Evolutionary conservation across 352 stramenopile genomes (phyloP).

Genomic region (Poterioochromonas sp.): DNA sequence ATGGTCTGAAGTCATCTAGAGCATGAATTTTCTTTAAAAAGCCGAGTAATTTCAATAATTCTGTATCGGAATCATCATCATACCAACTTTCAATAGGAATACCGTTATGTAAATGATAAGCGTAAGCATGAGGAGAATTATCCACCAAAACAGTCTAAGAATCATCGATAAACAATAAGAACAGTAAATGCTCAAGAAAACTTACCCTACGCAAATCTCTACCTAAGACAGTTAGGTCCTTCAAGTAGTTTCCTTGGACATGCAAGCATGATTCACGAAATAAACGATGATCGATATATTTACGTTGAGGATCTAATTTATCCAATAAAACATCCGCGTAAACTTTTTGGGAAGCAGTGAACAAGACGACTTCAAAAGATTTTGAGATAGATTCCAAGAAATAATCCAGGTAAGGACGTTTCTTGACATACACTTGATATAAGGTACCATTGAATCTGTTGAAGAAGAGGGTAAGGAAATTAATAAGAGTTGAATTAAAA

Average conservation of each 20-base stretch:
- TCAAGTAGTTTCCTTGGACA: conserved; percentile 96
- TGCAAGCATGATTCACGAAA: conserved; percentile 88
- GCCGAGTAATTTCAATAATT: conserved; percentile 86
- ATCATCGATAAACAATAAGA: conserved; percentile 1
- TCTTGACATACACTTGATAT: conserved; percentile 90
- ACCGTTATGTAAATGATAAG: conserved; percentile 92
- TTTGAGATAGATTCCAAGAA: conserved; percentile 82
- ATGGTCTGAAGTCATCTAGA: conserved; percentile 69
- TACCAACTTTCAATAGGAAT: conserved; percentile 96
- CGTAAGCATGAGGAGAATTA: conserved; percentile 94
- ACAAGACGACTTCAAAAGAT: conserved; percentile 98
- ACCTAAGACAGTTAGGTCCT: conserved; percentile 92
- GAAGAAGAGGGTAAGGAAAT: conserved; percentile 36
- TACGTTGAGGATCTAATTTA: conserved; percentile 81
- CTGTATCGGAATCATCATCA: conserved; percentile 86
- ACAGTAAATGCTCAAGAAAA: neutral
- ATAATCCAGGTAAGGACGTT: conserved; percentile 84
- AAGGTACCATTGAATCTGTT: neutral
- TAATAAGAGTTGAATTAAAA: neutral
- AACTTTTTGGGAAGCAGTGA: conserved; percentile 85
- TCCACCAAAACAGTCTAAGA: conserved; percentile 80
- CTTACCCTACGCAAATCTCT: conserved; percentile 63
- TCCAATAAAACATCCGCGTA: conserved; percentile 95
- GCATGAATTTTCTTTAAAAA: conserved; percentile 81
- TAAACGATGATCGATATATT: conserved; percentile 79